Percentiles rank a stretch among this genome's conserved stretches.
phyloP scores from a whole-genome alignment of 306 rosid genomes.

The Prunus padus region DNA sequence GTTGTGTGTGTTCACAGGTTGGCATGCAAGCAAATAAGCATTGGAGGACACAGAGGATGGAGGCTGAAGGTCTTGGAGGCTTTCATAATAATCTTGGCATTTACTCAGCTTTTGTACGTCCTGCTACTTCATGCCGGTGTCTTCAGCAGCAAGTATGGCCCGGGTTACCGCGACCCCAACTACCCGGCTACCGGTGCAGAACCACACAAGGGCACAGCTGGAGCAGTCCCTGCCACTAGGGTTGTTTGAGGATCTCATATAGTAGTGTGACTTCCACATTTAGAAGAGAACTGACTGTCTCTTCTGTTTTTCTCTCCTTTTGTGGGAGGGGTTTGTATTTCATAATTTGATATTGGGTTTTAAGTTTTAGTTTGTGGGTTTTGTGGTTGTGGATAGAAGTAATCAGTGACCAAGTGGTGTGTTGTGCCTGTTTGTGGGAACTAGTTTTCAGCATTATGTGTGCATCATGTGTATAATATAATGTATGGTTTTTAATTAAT shows the following conservation, averaged over 20 bases:
- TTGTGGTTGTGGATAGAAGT: neutral
- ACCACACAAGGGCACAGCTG: conserved; percentile 50
- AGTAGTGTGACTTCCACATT: neutral
- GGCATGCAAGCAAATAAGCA: conserved; percentile 74
- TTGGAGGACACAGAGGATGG: conserved; percentile 95
- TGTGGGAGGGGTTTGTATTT: neutral
- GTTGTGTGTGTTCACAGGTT: conserved; percentile 35
- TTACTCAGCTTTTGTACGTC: conserved; percentile 69
- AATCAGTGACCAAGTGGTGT: neutral
- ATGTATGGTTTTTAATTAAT: neutral
- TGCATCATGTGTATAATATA: neutral
- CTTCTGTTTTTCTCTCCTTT: neutral
- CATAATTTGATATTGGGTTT: conserved; percentile 1
- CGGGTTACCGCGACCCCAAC: conserved; percentile 69
- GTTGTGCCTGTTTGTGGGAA: conserved; percentile 4
- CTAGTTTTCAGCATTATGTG: neutral
- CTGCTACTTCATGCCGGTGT: conserved; percentile 75
- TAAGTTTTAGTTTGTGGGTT: neutral
- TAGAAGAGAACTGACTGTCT: neutral
- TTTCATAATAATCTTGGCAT: conserved; percentile 58
- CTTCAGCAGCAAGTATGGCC: conserved; percentile 79
- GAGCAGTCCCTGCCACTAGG: conserved; percentile 41
- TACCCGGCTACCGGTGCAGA: conserved; percentile 43
- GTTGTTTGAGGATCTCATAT: conserved; percentile 11
- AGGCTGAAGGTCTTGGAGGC: conserved; percentile 76